A percentile compares a stretch with the other conserved stretches of the same genome.
phyloP scores from a whole-genome alignment of 2,329 filamentous ascomycete genomes.

The Lasiodiplodia sp. region DNA sequence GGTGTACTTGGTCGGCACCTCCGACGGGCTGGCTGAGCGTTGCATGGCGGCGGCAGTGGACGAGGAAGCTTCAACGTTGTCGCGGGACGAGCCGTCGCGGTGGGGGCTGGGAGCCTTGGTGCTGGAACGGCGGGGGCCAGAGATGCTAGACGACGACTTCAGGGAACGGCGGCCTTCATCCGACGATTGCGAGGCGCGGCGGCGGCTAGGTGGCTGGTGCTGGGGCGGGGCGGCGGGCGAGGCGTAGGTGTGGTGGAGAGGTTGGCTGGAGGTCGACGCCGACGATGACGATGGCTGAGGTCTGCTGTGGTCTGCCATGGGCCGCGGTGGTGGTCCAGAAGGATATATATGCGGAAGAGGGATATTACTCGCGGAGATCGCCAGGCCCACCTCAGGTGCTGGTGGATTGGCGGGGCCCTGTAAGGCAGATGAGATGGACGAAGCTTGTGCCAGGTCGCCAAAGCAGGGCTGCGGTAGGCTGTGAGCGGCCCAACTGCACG shows the following conservation, averaged over 20 bases:
- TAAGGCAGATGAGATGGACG: constrained; percentile 27
- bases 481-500: constrained; percentile 27
- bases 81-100: constrained; percentile 40
- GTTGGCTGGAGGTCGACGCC: constrained; percentile 22
- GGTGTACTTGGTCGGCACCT: constrained; percentile 46
- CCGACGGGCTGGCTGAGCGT: constrained; percentile 43
- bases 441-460: constrained; percentile 28
- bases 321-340: constrained; percentile 27
- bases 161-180: constrained; percentile 23
- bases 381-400: constrained; percentile 28
- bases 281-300: constrained; percentile 30
- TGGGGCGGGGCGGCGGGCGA: background rate
- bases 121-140: constrained; percentile 23
- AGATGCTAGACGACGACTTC: constrained; percentile 18
- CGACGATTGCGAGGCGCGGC: constrained; percentile 22
- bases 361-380: constrained; percentile 30
- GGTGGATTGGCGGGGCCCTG: constrained; percentile 27
- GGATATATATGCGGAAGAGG: constrained; percentile 28
- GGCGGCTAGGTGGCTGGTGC: background rate
- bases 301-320: constrained; percentile 29
- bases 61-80: constrained; percentile 32
- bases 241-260: background rate
- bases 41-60: constrained; percentile 37
- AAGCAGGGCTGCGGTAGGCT: constrained; percentile 28
- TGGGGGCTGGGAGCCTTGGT: constrained; percentile 33